Base-by-base conservation (phyloP, 805 yeast genomes). In the Metschnikowia koreensis region DNA sequence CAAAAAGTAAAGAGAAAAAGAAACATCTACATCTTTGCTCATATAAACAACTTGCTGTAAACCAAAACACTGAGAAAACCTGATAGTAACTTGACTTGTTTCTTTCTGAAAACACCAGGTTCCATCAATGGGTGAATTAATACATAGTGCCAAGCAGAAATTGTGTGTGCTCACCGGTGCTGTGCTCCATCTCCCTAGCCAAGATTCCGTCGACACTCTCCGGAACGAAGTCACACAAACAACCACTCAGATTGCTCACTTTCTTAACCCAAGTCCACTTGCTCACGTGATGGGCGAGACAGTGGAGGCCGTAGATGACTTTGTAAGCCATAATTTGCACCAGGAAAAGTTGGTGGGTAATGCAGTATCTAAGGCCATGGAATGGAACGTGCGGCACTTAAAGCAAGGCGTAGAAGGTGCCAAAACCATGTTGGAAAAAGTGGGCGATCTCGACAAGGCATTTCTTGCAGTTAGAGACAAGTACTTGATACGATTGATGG, bases 241-340 rank as follows among this genome's bases (percentile, higher is more conserved):
- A 10, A 44, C 48, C 17, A 17, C 40, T 13, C 47, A 48, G 15
- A 48, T 48, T n/a, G 28, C 45, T n/a, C 41, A 44, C 6, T 9
- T 48, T 12, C 33, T 48, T n/a, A 48, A 48, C 34, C 52, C 52
- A 3, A 48, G 52, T 15, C 52, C 52, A 11, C 37, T 48, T 38
- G 43, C 47, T 12, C 46, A 38, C 16, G 46, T 28, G 11, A 10
- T 48, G 43, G 41, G 27, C 12, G 51, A 38, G 22, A 42, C 44
- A 16, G 47, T 38, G 7, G 47, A 31, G 3, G 51, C 42, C 29
- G 46, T 47, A 0, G 50, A 37, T 16, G 33, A 41, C 6, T 37
- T 47, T 27, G 46, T 41, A 22, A 31, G 44, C 15, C 41, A 31
- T 15, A 38, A 13, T 16, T 38, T 47, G 15, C 26, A 31, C 17